A percentile compares a stretch with the other conserved stretches of the same genome.
Conservation (phyloP, 305 asterid species). For the Ajuga reptans region DNA sequence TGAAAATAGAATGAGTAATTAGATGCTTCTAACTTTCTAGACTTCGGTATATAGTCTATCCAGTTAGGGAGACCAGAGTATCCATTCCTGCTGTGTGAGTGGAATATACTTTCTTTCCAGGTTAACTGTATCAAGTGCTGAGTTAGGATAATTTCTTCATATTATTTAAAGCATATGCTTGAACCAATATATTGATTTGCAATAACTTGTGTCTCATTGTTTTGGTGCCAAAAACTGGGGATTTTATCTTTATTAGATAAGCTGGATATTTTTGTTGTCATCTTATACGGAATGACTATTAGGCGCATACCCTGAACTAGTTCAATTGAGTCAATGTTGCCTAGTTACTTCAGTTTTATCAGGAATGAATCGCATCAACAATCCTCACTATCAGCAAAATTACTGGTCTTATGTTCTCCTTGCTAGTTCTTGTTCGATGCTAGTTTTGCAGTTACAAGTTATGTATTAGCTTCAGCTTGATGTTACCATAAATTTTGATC, state of each 20-base stretch:
- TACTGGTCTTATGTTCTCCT: not conserved
- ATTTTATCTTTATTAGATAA: not conserved
- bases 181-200: not conserved
- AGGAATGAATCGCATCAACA: constrained; percentile 4
- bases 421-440: not conserved
- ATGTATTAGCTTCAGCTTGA: not conserved
- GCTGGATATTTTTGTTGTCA: not conserved
- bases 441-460: not conserved
- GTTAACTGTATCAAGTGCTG: constrained; percentile 10
- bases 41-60: constrained; percentile 8
- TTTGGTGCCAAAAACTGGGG: not conserved
- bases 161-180: not conserved
- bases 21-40: not conserved
- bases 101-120: not conserved
- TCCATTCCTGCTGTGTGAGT: constrained; percentile 12
- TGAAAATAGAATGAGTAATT: not conserved
- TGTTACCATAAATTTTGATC: not conserved
- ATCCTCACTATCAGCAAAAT: not conserved
- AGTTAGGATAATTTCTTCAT: not conserved
- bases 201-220: not conserved
- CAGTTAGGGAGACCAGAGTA: not conserved
- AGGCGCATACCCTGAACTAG: constrained; percentile 3
- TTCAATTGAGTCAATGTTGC: not conserved
- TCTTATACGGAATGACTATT: not conserved
- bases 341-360: not conserved